These are phyloP conservation scores for Podospora pseudocomata DNA, from an alignment of 495 filamentous ascomycete genomes.

Conservation along the genomic window DNA sequence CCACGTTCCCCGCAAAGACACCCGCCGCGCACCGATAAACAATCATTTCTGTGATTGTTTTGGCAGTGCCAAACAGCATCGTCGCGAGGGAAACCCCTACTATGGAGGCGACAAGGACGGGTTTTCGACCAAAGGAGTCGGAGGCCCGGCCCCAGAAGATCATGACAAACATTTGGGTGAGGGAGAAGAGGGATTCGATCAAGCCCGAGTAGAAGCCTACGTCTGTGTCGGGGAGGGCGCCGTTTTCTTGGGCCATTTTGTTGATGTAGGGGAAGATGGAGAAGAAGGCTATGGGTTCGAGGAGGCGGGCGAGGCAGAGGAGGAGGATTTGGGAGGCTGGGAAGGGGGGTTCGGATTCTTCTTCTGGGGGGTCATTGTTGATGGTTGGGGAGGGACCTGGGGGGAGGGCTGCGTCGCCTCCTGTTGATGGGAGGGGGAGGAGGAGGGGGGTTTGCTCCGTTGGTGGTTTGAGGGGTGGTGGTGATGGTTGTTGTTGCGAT, in stretches of 20 bases:
- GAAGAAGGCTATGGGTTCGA: constrained; percentile 75
- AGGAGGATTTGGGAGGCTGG: constrained; percentile 58
- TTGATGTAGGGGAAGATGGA: constrained; percentile 72
- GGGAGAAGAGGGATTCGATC: constrained; percentile 68
- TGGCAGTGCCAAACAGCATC: constrained; percentile 59
- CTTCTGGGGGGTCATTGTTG: constrained; percentile 7
- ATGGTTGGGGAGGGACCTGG: background rate
- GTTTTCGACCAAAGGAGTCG: constrained; percentile 65
- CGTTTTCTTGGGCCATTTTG: constrained; percentile 62
- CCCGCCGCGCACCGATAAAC: constrained; percentile 62
- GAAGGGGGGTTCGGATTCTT: constrained; percentile 36
- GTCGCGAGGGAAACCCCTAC: constrained; percentile 55
- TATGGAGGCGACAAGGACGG: constrained; percentile 60
- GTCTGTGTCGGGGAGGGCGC: constrained; percentile 51
- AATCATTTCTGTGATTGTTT: constrained; percentile 62
- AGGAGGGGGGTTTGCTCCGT: constrained; percentile 40
- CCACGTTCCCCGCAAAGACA: constrained; percentile 63
- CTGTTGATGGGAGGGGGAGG: constrained; percentile 19
- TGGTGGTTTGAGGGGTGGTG: constrained; percentile 4
- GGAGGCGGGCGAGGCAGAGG: constrained; percentile 62
- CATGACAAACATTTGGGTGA: constrained; percentile 60
- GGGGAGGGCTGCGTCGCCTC: background rate
- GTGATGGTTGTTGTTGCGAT: background rate
- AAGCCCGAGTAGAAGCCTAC: constrained; percentile 70
- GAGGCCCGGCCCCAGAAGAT: constrained; percentile 58